phyloP scores from a whole-genome alignment of 1,284 basidiomycete species.

The Cryptococcus depauperatus region DNA sequence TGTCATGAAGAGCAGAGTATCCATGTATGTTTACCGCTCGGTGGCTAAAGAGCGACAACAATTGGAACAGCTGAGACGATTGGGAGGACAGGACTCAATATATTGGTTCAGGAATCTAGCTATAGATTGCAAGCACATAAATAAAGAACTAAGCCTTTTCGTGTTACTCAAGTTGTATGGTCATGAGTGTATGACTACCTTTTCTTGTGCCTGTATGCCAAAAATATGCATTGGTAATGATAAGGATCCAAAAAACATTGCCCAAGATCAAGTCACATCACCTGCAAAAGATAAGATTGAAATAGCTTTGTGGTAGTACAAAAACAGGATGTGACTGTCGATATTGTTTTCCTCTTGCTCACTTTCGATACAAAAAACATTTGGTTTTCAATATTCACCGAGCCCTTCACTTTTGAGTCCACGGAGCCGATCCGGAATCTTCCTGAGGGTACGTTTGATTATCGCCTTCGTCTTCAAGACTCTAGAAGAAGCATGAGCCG shows the following conservation, averaged over 20 bases:
- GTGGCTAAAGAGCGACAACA: too few relatives aligned
- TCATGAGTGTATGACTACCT: not conserved
- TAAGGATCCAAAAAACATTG: too few relatives aligned
- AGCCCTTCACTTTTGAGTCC: not conserved
- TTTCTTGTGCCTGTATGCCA: too few relatives aligned
- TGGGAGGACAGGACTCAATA: too few relatives aligned
- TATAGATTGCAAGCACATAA: constrained; percentile 35
- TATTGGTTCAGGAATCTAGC: constrained; percentile 13
- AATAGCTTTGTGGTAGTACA: constrained; percentile 4
- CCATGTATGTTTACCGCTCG: too few relatives aligned
- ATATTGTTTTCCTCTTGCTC: too few relatives aligned
- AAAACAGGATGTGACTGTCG: not conserved
- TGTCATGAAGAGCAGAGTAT: too few relatives aligned
- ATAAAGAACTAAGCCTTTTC: constrained; percentile 26
- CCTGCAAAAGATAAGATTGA: constrained; percentile 5
- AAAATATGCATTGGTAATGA: too few relatives aligned
- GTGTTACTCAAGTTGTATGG: constrained; percentile 14
- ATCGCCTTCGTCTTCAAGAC: constrained; percentile 12
- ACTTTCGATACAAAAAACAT: too few relatives aligned
- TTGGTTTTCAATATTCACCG: not conserved
- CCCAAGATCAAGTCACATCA: constrained; percentile 4
- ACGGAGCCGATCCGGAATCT: not conserved
- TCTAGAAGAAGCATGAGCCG: constrained; percentile 5
- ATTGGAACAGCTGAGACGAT: too few relatives aligned
- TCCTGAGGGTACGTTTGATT: too few relatives aligned